Evolutionary conservation across 83 land plant genomes (phyloP).

Genomic region (Isoetes engelmannii): DNA sequence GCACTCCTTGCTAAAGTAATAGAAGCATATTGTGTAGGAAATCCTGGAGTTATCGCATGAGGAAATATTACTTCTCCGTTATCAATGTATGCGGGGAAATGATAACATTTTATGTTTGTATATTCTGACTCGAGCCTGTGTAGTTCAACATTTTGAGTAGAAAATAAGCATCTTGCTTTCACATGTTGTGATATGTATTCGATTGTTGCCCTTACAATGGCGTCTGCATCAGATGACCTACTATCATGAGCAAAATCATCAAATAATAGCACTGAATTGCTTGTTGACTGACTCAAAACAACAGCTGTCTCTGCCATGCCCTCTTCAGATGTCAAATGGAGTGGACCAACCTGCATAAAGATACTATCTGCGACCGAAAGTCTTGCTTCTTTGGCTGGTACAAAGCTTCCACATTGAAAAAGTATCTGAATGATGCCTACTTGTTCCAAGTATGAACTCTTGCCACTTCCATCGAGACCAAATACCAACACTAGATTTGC

Average conservation of each 20-base stretch:
- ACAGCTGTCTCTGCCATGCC: not conserved
- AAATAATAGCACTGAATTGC: not conserved
- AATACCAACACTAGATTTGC: slow-evolving; percentile 8
- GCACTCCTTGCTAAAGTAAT: not conserved
- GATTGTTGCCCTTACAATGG: not conserved
- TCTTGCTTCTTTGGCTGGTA: slow-evolving; percentile 14
- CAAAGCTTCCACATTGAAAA: slow-evolving; percentile 15
- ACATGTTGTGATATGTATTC: not conserved
- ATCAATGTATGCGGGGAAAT: not conserved
- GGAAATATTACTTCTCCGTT: not conserved
- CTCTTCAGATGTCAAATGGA: not conserved
- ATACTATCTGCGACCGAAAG: slow-evolving; percentile 10
- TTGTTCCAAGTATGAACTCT: slow-evolving; percentile 6
- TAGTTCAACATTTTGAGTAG: not conserved
- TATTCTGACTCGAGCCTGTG: no score
- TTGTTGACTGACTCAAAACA: not conserved
- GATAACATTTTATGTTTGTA: not conserved
- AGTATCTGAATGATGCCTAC: slow-evolving; percentile 15
- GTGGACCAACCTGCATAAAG: not conserved
- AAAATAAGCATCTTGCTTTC: not conserved
- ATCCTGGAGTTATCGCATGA: not conserved
- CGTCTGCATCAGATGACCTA: not conserved
- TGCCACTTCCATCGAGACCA: slow-evolving; percentile 13
- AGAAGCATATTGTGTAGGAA: not conserved
- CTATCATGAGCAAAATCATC: not conserved